phyloP scores from a whole-genome alignment of 169 alveolate species.

The Cryptosporidium ryanae region DNA sequence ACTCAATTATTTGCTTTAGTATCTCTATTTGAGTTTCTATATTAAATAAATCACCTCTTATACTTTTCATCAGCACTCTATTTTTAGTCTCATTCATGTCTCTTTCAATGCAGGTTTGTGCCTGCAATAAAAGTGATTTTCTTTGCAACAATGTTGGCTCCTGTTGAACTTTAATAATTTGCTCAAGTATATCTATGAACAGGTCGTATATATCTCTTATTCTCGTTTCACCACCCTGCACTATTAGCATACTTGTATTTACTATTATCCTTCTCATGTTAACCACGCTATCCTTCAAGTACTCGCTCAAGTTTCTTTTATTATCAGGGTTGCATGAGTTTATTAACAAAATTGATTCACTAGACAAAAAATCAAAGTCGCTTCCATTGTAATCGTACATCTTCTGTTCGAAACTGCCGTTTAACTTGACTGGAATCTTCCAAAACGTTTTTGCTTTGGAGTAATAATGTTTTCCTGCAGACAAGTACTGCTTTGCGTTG shows the following conservation, averaged over 20 bases:
- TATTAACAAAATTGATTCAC: not conserved
- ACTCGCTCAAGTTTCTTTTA: not conserved
- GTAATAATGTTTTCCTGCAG: conserved; percentile 56
- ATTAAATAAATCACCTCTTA: conserved; percentile 34
- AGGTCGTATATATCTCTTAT: conserved; percentile 13
- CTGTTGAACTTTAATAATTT: conserved; percentile 42
- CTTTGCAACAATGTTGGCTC: conserved; percentile 57
- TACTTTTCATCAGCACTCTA: conserved; percentile 17
- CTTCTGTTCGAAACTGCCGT: not conserved
- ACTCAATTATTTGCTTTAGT: conserved; percentile 23
- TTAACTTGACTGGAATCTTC: conserved; percentile 10
- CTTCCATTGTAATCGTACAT: too few species aligned
- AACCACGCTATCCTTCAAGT: not conserved
- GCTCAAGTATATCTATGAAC: conserved; percentile 18
- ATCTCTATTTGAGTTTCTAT: conserved; percentile 46
- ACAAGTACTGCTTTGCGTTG: conserved; percentile 52
- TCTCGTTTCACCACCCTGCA: conserved; percentile 10
- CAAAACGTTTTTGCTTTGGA: conserved; percentile 21
- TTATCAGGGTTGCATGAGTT: not conserved
- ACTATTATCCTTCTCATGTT: conserved; percentile 9
- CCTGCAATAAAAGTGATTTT: conserved; percentile 33
- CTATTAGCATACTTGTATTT: not conserved
- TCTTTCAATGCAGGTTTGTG: conserved; percentile 57
- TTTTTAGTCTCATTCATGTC: conserved; percentile 60
- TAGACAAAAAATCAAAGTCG: not conserved